Percentiles rank a stretch among this genome's conserved stretches.
These are phyloP conservation scores for Talaromyces sp. DNA, from an alignment of 2,329 filamentous ascomycete genomes.

Conservation along the genomic window DNA sequence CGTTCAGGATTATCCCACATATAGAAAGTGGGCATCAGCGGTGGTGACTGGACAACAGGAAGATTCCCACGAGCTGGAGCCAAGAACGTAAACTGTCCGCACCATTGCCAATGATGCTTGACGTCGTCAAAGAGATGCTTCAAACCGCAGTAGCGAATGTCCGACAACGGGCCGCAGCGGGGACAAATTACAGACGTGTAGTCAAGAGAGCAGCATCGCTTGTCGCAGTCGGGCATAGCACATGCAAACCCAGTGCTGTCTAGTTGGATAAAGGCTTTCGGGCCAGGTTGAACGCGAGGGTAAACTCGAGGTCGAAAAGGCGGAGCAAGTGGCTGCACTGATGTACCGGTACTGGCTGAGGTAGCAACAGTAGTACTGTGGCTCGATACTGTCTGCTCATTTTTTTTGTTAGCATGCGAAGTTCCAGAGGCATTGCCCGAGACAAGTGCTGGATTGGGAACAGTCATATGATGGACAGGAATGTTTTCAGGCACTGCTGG, in stretches of 20 bases:
- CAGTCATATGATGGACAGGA: neutral
- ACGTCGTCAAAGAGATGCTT: constrained; percentile 30
- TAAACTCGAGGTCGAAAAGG: neutral
- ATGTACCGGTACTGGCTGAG: neutral
- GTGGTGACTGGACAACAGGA: constrained; percentile 16
- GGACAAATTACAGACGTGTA: constrained; percentile 30
- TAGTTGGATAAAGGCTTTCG: neutral
- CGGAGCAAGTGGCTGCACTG: neutral
- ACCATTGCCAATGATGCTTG: constrained; percentile 29
- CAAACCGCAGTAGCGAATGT: constrained; percentile 33
- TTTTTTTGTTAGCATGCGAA: neutral
- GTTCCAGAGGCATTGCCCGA: neutral
- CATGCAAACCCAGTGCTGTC: neutral
- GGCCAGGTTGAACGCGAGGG: neutral
- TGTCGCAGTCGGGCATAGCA: constrained; percentile 18
- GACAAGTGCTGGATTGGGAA: neutral
- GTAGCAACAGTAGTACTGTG: neutral
- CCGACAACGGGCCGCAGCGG: constrained; percentile 33
- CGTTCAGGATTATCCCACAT: constrained; percentile 29
- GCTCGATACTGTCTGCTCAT: neutral
- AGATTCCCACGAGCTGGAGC: constrained; percentile 19
- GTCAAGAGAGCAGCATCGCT: constrained; percentile 27
- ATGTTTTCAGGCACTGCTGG: neutral
- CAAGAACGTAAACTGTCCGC: constrained; percentile 17
- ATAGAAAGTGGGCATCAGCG: constrained; percentile 23